Evolutionary conservation across 495 filamentous ascomycete species (phyloP).

Genomic region (Aspergillus steynii): DNA sequence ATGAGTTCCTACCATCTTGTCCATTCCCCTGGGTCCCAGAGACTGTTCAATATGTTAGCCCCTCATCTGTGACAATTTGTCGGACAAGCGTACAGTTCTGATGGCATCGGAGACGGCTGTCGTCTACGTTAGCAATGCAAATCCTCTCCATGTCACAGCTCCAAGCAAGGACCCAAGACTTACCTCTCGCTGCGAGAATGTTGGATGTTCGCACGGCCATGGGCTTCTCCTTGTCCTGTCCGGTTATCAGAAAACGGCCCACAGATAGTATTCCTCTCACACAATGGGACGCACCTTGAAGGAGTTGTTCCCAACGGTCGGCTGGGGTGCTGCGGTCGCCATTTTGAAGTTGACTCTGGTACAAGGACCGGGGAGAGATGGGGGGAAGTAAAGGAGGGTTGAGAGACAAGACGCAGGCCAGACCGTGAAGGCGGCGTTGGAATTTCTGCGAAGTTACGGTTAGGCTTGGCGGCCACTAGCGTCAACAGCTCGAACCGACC

Average conservation of each 20-base stretch:
- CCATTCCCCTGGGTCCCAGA: constrained; percentile 79
- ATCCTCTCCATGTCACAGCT: not conserved
- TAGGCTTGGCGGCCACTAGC: constrained; percentile 49
- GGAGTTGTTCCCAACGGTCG: constrained; percentile 63
- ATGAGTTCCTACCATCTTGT: constrained; percentile 76
- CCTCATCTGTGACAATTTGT: constrained; percentile 36
- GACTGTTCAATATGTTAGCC: constrained; percentile 54
- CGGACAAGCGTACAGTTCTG: constrained; percentile 61
- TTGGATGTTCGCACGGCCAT: constrained; percentile 92
- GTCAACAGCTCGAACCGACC: constrained; percentile 28
- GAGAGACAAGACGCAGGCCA: not conserved
- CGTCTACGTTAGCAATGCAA: constrained; percentile 15
- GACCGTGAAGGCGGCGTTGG: constrained; percentile 30
- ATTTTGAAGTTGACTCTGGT: constrained; percentile 49
- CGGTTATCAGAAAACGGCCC: constrained; percentile 47
- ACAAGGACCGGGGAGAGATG: constrained; percentile 10
- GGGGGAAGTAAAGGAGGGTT: constrained; percentile 23
- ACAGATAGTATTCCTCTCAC: constrained; percentile 32
- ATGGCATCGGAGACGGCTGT: constrained; percentile 95
- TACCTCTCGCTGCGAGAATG: constrained; percentile 95
- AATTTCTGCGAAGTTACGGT: constrained; percentile 62
- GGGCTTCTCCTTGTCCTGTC: constrained; percentile 97
- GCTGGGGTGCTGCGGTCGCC: constrained; percentile 61
- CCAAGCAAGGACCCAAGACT: constrained; percentile 13
- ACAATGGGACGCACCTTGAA: constrained; percentile 66